phyloP scores from a whole-genome alignment of 2,329 filamentous ascomycete species.

The Penicillium sp. region DNA sequence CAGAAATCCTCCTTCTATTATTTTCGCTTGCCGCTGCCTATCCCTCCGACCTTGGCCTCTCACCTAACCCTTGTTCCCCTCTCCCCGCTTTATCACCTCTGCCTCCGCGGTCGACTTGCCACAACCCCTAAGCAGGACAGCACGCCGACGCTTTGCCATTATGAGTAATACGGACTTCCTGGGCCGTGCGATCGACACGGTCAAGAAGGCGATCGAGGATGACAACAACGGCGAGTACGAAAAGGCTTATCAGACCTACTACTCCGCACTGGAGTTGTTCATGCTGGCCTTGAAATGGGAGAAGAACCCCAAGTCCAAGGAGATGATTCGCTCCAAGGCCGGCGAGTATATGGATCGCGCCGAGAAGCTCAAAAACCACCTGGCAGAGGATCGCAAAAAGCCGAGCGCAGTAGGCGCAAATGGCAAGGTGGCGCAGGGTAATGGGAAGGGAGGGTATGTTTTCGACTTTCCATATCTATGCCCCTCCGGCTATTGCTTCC shows the following conservation, averaged over 20 bases:
- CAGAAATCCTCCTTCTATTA: neutral
- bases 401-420: slow-evolving; percentile 55
- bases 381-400: slow-evolving; percentile 61
- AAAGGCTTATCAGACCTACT: slow-evolving; percentile 95
- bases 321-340: slow-evolving; percentile 94
- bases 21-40: slow-evolving; percentile 13
- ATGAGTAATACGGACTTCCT: slow-evolving; percentile 99
- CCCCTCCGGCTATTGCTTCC: neutral
- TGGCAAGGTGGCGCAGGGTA: slow-evolving; percentile 53
- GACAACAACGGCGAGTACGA: slow-evolving; percentile 97
- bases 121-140: slow-evolving; percentile 9
- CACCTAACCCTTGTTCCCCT: slow-evolving; percentile 7
- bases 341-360: slow-evolving; percentile 98
- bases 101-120: slow-evolving; percentile 24
- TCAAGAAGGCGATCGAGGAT: slow-evolving; percentile 95
- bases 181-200: slow-evolving; percentile 91
- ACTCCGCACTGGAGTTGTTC: slow-evolving; percentile 93
- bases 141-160: slow-evolving; percentile 33
- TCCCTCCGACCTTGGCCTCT: slow-evolving; percentile 8
- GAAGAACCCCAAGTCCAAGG: slow-evolving; percentile 96
- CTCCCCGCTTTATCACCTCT: slow-evolving; percentile 22
- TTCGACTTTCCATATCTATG: slow-evolving; percentile 4
- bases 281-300: slow-evolving; percentile 99
- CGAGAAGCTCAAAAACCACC: slow-evolving; percentile 93
- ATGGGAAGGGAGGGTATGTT: slow-evolving; percentile 58